Evolutionary conservation across 2,329 filamentous ascomycete genomes (phyloP), one percentile per base, ranked within the genome.

Genomic region (Colletotrichum trifolii): DNA sequence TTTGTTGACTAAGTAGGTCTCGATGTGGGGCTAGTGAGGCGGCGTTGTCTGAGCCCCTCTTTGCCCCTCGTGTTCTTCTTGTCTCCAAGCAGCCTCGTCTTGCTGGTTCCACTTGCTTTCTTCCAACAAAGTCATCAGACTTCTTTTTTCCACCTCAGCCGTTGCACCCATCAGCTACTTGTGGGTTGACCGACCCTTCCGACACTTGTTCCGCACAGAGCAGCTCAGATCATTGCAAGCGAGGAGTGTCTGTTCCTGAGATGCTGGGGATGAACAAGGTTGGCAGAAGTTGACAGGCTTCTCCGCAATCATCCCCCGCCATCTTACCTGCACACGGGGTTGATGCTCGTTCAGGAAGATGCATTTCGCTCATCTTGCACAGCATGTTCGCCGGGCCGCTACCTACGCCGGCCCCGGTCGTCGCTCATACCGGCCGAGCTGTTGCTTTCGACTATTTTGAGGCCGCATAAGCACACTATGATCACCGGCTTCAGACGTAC

Each of bases 271-370:
- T 25, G 25, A 25, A 25, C 25, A 25, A 25, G 25, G 25, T 50
- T 34, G 13, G 33, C 33, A 33, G 36, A 35, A 10, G 46, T 45
- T 11, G 36, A 50, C 55, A 36, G 50, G 39, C 56, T 59, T 57
- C 60, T 42, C 53, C 53, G 39, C 53, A 62, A 39, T 38, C 17
- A 33, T 56, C 33, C 59, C 52, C 45, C 40, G 33, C 12, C 36
- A 15, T 36, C 15, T 12, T 36, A 25, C 17, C 12, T 34, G 34
- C 34, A 17, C 33, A 45, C 56, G 33, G 47, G 38, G 15, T 40
- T 59, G 40, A 58, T 48, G n/a, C 42, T 35, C 5, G 7, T 48
- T 38, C 47, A 38, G 10, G 17, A 47, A 42, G 38, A 35, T 13
- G 10, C 15, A 6, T 33, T 8, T 6, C 12, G 17, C 13, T 11